phyloP scores from a whole-genome alignment of 306 rosid genomes.

The Vicia sativa region DNA sequence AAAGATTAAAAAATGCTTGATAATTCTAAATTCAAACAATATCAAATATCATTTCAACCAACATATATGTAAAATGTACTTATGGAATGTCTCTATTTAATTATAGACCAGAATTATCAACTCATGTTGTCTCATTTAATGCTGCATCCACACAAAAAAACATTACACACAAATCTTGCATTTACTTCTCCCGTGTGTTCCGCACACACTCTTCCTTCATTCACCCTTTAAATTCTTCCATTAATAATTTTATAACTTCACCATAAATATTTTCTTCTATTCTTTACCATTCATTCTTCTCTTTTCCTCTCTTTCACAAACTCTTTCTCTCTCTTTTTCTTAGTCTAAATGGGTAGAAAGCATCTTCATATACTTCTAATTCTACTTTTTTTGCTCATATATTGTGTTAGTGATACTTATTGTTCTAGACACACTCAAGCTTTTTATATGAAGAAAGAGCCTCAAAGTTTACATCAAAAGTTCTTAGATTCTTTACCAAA shows the following conservation, averaged over 20 bases:
- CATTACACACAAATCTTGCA: slow-evolving; percentile 40
- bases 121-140: slow-evolving; percentile 53
- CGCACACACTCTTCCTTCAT: slow-evolving; percentile 41
- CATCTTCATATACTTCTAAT: slow-evolving; percentile 29
- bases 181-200: slow-evolving; percentile 49
- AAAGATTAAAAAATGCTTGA: no score
- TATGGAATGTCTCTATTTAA: background rate
- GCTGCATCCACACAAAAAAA: slow-evolving; percentile 19
- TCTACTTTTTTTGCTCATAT: slow-evolving; percentile 42
- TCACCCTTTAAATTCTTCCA: slow-evolving; percentile 32
- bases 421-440: slow-evolving; percentile 47
- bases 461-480: slow-evolving; percentile 37
- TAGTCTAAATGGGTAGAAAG: slow-evolving; percentile 48
- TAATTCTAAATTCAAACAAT: no score
- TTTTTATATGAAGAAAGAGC: slow-evolving; percentile 49
- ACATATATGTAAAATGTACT: no score
- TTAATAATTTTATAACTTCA: slow-evolving; percentile 34
- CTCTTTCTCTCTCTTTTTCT: slow-evolving; percentile 5
- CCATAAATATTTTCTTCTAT: slow-evolving; percentile 35
- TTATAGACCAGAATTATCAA: slow-evolving; percentile 18
- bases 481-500: slow-evolving; percentile 68
- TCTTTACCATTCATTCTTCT: slow-evolving; percentile 38
- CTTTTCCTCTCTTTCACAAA: slow-evolving; percentile 24
- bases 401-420: slow-evolving; percentile 38
- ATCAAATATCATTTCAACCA: no score